Conservation (phyloP, 1,139 yeast species). For the Pichia sp. region DNA sequence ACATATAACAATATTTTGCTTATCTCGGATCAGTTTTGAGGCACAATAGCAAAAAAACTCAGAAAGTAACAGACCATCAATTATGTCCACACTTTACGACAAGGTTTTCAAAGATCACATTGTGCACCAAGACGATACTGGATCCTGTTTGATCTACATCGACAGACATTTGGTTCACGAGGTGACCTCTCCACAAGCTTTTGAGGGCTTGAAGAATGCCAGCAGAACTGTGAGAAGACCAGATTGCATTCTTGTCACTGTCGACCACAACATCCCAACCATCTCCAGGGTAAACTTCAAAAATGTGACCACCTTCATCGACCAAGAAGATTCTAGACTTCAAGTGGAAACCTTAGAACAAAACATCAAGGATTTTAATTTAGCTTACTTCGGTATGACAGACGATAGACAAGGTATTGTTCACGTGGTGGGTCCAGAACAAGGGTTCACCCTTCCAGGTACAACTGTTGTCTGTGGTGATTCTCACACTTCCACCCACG, state of each 20-base stretch:
- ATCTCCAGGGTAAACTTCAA: conserved; percentile 72
- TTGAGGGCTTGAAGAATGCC: conserved; percentile 87
- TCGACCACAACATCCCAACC: conserved; percentile 97
- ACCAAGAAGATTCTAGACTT: conserved; percentile 84
- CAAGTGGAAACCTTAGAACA: conserved; percentile 91
- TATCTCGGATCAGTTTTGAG: too few species aligned
- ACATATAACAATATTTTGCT: too few species aligned
- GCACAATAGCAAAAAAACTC: not conserved
- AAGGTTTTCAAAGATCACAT: conserved; percentile 93
- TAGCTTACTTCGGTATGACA: conserved; percentile 90
- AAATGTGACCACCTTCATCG: conserved; percentile 73
- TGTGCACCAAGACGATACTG: conserved; percentile 83
- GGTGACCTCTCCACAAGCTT: conserved; percentile 98
- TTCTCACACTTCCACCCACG: conserved; percentile 97
- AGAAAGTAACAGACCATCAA: not conserved
- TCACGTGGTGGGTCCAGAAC: conserved; percentile 98
- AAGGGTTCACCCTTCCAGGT: conserved; percentile 97
- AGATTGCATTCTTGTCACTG: conserved; percentile 95
- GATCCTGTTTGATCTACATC: conserved; percentile 82
- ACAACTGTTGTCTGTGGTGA: conserved; percentile 99
- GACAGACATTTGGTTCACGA: conserved; percentile 97
- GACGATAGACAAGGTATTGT: conserved; percentile 96
- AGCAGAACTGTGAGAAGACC: conserved; percentile 84
- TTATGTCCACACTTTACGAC: conserved; percentile 60
- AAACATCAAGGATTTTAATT: conserved; percentile 83